Base-by-base conservation (phyloP, 129 eudicot species). In the Tagetes erecta region DNA sequence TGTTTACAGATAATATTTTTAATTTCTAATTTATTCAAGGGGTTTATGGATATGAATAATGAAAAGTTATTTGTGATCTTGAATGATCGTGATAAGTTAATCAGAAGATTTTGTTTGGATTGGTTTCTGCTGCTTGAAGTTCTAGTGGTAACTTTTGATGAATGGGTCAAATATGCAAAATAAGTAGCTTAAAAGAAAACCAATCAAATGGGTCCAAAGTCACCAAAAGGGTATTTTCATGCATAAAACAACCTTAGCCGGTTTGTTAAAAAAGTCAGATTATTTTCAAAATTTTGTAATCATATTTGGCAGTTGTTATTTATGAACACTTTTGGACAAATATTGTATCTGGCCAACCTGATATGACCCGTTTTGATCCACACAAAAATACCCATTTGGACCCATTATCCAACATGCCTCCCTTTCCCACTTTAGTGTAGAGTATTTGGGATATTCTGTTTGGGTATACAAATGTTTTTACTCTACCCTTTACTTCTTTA, bases 401-500 rank as follows among this genome's bases (percentile, higher is more conserved):
- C 30, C 2, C 0, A 4, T 47, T 47, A 8, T n/a, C 52, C 52
- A 47, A 9, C 52, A 1, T 47, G 14, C n/a, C 52, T n/a, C 3
- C 2, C 11, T 47, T 10, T 10, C 51, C 12, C 2, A 13, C 12
- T 47, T 2, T 11, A 47, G 52, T 11, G 3, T 47, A 11, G 5
- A 11, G n/a, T 46, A 0, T 46, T 46, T 46, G 11, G 52, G 4
- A 47, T 2, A 10, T 11, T 10, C 14, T 11, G 14, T 9, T 47
- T 2, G 13, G 36, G 37, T 57, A 8, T 27, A 33, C 64, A 58
- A 58, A 33, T 8, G 65, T 31, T 34, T 58, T 58, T 58, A 58
- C 41, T 58, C 65, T 58, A 31, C 14, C 40, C 65, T 58, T 58
- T 58, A 40, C 46, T 10, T 13, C 46, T 73, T 76, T 1, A 8